These are phyloP conservation scores for Aspergillus panamensis DNA, from an alignment of 495 filamentous ascomycete species.

Conservation along the genomic window DNA sequence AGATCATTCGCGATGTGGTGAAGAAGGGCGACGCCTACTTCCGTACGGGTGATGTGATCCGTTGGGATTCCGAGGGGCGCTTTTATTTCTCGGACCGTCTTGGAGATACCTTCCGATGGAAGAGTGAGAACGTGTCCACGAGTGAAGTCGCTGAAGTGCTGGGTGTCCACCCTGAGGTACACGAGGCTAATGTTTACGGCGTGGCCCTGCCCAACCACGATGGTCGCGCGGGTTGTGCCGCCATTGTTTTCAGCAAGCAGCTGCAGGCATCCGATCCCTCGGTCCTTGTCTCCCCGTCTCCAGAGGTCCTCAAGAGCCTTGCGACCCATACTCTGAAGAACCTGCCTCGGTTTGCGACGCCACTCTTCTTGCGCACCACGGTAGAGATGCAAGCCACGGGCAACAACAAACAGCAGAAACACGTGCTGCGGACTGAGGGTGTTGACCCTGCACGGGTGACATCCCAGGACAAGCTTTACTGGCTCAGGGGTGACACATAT, in stretches of 20 bases:
- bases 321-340: slow-evolving; percentile 54
- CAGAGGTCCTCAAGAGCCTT: slow-evolving; percentile 51
- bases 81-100: slow-evolving; percentile 88
- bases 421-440: slow-evolving; percentile 64
- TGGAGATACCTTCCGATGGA: slow-evolving; percentile 95
- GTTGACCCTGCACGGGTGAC: slow-evolving; percentile 62
- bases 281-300: slow-evolving; percentile 30
- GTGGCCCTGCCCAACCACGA: slow-evolving; percentile 80
- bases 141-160: slow-evolving; percentile 67
- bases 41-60: slow-evolving; percentile 79
- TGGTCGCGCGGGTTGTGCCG: slow-evolving; percentile 81
- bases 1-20: slow-evolving; percentile 76
- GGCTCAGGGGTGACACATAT: slow-evolving; percentile 63
- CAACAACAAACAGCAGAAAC: slow-evolving; percentile 84
- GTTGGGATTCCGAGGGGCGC: slow-evolving; percentile 65
- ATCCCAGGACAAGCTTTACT: slow-evolving; percentile 61
- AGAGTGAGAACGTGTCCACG: slow-evolving; percentile 91
- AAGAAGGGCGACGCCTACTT: slow-evolving; percentile 82
- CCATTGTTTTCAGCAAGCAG: slow-evolving; percentile 54
- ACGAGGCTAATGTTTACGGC: slow-evolving; percentile 87
- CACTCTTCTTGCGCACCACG: slow-evolving; percentile 70
- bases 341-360: slow-evolving; percentile 73
- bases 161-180: slow-evolving; percentile 60
- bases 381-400: slow-evolving; percentile 65
- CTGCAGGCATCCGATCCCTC: slow-evolving; percentile 29